Evolutionary conservation across 2,329 filamentous ascomycete species (phyloP).

Genomic region (Colletotrichum filicis): DNA sequence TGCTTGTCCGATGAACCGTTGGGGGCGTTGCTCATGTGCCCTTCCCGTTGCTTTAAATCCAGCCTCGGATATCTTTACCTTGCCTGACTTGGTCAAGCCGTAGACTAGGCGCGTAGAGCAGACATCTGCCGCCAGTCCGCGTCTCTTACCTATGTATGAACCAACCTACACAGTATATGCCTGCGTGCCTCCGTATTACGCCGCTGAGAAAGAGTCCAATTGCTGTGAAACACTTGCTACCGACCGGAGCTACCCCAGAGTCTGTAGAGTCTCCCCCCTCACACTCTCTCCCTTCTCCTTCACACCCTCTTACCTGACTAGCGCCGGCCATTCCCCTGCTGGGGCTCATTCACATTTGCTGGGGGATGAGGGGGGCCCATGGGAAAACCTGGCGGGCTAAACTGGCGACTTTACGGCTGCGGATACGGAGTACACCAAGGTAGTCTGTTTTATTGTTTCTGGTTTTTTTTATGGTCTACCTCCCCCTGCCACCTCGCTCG

Average conservation of each 20-base stretch:
- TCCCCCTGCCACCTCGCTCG: background rate
- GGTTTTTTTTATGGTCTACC: background rate
- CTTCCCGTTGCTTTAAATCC: background rate
- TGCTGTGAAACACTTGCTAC: background rate
- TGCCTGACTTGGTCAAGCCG: background rate
- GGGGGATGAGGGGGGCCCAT: conserved; percentile 9
- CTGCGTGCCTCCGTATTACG: too few species aligned
- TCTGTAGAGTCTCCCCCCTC: background rate
- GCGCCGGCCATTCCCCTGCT: background rate
- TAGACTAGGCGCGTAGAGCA: background rate
- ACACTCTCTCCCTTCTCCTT: background rate
- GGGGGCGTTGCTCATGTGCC: conserved; percentile 10
- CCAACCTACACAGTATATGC: too few species aligned
- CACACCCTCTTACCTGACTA: conserved; percentile 1
- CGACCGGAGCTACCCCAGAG: conserved; percentile 13
- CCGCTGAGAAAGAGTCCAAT: background rate
- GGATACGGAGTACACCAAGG: background rate
- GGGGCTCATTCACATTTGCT: background rate
- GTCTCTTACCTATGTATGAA: background rate
- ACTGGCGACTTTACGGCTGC: background rate
- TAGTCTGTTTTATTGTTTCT: background rate
- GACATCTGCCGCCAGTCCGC: background rate
- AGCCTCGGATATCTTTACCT: background rate
- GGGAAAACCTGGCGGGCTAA: background rate
- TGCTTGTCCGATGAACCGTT: background rate